Conservation (phyloP, 495 filamentous ascomycete species). For the Penicillium waksmanii region DNA sequence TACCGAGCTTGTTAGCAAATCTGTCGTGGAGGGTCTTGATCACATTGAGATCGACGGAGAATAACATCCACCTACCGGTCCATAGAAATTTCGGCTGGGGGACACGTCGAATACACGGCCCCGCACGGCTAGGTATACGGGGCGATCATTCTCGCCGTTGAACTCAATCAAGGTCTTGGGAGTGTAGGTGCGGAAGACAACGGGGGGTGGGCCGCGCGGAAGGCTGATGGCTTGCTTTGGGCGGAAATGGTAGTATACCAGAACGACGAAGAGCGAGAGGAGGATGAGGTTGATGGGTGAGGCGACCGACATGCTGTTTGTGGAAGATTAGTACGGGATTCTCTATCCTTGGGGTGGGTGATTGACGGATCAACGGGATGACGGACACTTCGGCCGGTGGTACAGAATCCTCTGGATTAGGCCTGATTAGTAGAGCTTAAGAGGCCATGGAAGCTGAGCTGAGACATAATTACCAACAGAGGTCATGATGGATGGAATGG, state of each 20-base stretch:
- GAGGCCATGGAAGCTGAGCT: not conserved
- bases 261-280: slow-evolving; percentile 66
- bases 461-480: slow-evolving; percentile 8
- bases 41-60: not conserved
- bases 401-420: slow-evolving; percentile 15
- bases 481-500: slow-evolving; percentile 15
- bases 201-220: slow-evolving; percentile 68
- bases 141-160: slow-evolving; percentile 74
- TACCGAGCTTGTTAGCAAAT: not conserved
- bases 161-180: slow-evolving; percentile 83
- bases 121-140: slow-evolving; percentile 84
- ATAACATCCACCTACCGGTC: slow-evolving; percentile 56
- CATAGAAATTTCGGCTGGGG: slow-evolving; percentile 86
- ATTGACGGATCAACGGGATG: not conserved
- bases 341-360: slow-evolving; percentile 1
- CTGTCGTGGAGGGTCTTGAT: not conserved
- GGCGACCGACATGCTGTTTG: slow-evolving; percentile 59
- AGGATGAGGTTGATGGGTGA: slow-evolving; percentile 83
- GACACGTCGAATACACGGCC: slow-evolving; percentile 88
- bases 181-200: slow-evolving; percentile 91
- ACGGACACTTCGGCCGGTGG: slow-evolving; percentile 33
- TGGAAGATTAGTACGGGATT: slow-evolving; percentile 3
- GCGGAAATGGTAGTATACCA: slow-evolving; percentile 69
- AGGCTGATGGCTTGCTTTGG: slow-evolving; percentile 62
- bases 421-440: slow-evolving; percentile 10